These are phyloP conservation scores for Cordyceps tenuipes DNA, from an alignment of 2,329 filamentous ascomycete genomes.

Conservation along the genomic window DNA sequence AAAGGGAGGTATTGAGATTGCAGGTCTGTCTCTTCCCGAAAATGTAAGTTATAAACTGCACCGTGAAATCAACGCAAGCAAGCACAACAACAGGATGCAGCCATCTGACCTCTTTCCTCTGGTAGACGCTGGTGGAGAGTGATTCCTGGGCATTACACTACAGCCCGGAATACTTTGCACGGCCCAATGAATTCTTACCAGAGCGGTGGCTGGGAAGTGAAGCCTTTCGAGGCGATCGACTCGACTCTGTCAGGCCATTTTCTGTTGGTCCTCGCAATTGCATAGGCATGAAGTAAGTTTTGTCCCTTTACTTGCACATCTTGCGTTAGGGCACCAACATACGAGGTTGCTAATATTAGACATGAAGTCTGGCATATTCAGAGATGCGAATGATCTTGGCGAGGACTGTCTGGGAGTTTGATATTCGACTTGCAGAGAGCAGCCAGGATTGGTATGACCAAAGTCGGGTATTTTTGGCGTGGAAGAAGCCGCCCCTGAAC, in stretches of 20 bases:
- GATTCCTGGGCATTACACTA: constrained; percentile 27
- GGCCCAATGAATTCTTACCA: constrained; percentile 27
- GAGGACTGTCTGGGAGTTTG: neutral
- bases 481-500: neutral
- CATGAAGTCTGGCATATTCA: neutral
- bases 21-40: neutral
- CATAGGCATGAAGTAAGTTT: constrained; percentile 16
- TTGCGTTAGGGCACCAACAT: neutral
- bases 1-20: constrained; percentile 23
- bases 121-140: constrained; percentile 26
- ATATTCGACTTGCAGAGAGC: neutral
- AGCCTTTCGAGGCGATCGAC: constrained; percentile 18
- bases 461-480: neutral
- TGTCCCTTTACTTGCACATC: neutral
- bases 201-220: constrained; percentile 27
- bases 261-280: constrained; percentile 23
- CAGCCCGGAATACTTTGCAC: constrained; percentile 23
- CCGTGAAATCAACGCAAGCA: neutral
- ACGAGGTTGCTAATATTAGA: neutral
- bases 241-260: constrained; percentile 22
- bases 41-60: neutral
- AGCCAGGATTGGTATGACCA: neutral
- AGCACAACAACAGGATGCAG: neutral
- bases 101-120: constrained; percentile 20
- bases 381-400: constrained; percentile 6